A percentile compares a stretch with the other conserved stretches of the same genome.
phyloP scores from a whole-genome alignment of 202 grass and related monocot genomes.

The Panicum virgatum region DNA sequence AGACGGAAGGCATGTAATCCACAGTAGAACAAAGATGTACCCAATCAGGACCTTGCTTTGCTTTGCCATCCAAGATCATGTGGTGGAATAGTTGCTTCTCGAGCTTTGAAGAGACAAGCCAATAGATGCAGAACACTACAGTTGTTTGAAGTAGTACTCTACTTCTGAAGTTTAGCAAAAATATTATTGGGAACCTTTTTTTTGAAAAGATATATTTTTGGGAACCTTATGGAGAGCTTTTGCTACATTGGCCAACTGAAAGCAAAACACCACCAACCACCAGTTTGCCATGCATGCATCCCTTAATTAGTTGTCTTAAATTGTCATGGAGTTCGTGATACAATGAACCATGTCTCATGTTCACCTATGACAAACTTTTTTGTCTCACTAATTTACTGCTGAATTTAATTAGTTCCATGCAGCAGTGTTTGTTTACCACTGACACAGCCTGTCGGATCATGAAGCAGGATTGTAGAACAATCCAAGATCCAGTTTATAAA shows the following conservation, averaged over 20 bases:
- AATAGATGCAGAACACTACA: not conserved
- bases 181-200: constrained; percentile 31
- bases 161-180: constrained; percentile 16
- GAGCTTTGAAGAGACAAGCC: constrained; percentile 4
- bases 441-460: not conserved
- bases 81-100: constrained; percentile 20
- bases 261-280: constrained; percentile 42
- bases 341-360: not conserved
- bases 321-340: constrained; percentile 17
- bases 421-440: not conserved
- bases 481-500: constrained; percentile 25
- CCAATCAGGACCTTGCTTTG: not conserved
- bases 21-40: not conserved
- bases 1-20: not conserved
- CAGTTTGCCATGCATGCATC: not conserved
- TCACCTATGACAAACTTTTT: not conserved
- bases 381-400: not conserved
- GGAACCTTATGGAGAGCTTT: constrained; percentile 22
- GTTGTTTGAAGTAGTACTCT: constrained; percentile 7
- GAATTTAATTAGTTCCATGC: not conserved
- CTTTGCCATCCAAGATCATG: constrained; percentile 10
- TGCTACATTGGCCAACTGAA: constrained; percentile 45
- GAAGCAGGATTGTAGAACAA: not conserved
- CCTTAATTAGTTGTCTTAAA: constrained; percentile 7
- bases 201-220: too few relatives aligned